A percentile compares a stretch with the other conserved stretches of the same genome.
Conservation (phyloP, 345 rosid species). For the Psidium guajava region DNA sequence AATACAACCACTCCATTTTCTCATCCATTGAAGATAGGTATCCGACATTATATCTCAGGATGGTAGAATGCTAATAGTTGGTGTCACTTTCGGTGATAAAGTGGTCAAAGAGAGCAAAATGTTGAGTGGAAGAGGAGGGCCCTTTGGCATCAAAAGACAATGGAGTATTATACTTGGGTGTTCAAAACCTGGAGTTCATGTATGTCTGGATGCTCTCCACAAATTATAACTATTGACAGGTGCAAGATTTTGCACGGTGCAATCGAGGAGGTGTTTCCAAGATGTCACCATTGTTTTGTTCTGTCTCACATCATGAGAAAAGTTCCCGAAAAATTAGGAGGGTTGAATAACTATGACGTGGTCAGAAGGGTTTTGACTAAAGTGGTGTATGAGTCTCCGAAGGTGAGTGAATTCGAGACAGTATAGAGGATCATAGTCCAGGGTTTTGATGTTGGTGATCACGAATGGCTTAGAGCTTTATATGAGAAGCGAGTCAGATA, state of each 20-base stretch:
- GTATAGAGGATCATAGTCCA: conserved; percentile 17
- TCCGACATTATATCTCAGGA: conserved; percentile 62
- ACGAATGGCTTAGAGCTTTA: conserved; percentile 44
- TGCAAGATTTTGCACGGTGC: conserved; percentile 8
- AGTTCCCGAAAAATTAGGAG: conserved; percentile 20
- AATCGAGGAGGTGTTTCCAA: conserved; percentile 8
- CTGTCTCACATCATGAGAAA: conserved; percentile 12
- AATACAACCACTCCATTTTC: conserved; percentile 60
- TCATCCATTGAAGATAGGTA: conserved; percentile 84
- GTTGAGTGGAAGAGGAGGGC: too few relatives aligned
- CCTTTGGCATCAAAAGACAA: too few relatives aligned
- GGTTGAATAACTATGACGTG: conserved; percentile 11
- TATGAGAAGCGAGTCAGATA: conserved; percentile 64
- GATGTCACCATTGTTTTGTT: conserved; percentile 9
- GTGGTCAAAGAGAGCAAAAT: too few relatives aligned
- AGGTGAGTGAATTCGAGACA: conserved; percentile 16
- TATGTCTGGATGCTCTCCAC: conserved; percentile 10
- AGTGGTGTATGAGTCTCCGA: conserved; percentile 12
- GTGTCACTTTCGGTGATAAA: too few relatives aligned
- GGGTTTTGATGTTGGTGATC: conserved; percentile 10
- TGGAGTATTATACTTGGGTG: conserved; percentile 12
- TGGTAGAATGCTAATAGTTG: conserved; percentile 80
- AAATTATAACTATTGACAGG: conserved; percentile 8
- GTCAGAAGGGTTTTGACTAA: conserved; percentile 7
- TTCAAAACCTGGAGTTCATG: conserved; percentile 17